phyloP scores from a whole-genome alignment of 768 basidiomycete species.

The Panus rudis region DNA sequence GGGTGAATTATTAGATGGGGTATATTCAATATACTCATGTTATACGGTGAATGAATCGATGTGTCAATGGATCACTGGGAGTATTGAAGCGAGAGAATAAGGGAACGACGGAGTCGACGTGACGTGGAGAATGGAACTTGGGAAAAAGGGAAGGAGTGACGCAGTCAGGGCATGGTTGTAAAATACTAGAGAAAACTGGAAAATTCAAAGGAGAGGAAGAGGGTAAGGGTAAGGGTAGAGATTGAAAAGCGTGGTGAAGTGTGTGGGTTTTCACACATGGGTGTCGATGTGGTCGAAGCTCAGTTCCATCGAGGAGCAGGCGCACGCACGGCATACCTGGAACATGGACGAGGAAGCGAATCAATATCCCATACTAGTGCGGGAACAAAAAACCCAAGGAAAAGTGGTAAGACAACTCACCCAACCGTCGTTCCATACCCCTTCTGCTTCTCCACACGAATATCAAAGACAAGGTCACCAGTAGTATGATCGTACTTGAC shows the following conservation, averaged over 20 bases:
- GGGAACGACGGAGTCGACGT: too few species aligned
- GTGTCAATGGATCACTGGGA: too few species aligned
- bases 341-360: neutral
- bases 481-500: slow-evolving; percentile 50
- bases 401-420: slow-evolving; percentile 35
- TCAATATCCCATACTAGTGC: neutral
- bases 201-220: slow-evolving; percentile 5
- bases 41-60: too few species aligned
- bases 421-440: slow-evolving; percentile 77
- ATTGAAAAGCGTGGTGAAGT: too few species aligned
- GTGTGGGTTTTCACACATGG: too few species aligned
- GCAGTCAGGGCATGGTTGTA: too few species aligned
- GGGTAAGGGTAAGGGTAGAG: neutral
- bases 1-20: too few species aligned
- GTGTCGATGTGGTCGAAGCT: slow-evolving; percentile 7
- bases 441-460: slow-evolving; percentile 81
- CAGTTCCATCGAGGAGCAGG: slow-evolving; percentile 25
- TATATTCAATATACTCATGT: too few species aligned
- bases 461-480: slow-evolving; percentile 71
- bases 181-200: too few species aligned
- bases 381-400: neutral
- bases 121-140: too few species aligned
- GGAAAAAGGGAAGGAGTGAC: too few species aligned
- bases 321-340: slow-evolving; percentile 21
- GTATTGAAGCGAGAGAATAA: too few species aligned